Evolutionary conservation across 2,329 filamentous ascomycete genomes (phyloP), one percentile per base, ranked within the genome.

Genomic region (Macrophomina tecta): DNA sequence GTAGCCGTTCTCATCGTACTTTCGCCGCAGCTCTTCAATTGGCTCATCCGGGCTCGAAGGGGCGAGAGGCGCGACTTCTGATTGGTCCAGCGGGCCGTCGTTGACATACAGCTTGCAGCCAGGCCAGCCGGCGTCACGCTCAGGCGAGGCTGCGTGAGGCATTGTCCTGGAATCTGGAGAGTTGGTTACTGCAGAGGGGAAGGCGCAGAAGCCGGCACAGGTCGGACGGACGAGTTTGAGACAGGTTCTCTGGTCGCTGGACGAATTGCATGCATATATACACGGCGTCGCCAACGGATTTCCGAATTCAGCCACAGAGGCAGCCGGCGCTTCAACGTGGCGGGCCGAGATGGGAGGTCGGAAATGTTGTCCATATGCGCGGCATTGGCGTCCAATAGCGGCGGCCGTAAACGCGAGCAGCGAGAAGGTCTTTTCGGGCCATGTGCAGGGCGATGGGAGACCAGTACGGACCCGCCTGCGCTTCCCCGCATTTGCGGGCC

Each of bases 1-100:
- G 69, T 88, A 87, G 28, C 85, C 85, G 53, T 88, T 81, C 67
- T 81, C 73, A 5, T 80, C 69, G 70, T 81, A 85, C 36, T 82
- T 80, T 4, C 73, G 71, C n/a, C 79, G 79, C 1, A 87, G 77
- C 49, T 85, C 82, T 45, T 83, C 78, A 8, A 86, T 67, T 0
- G 85, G 82, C 11, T 82, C 76, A 36, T 75, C 72, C 1, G 81
- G 80, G 7, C 78, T 75, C 0, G 84, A 85, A 16, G 78, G 75
- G 8, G 72, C 78, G 30, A 87, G 73, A 23, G 76, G 73, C 0
- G 76, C 76, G 2, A 83, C 78, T 67, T 84, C 82, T 6, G 77
- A 74, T 5, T 81, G 77, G n/a, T 74, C 75, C 9, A 87, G 78
- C 5, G 79, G 79, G 0, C 82, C 82, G 67, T 84, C 82, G 65